These are phyloP conservation scores for Corynascus novoguineensis DNA, from an alignment of 495 filamentous ascomycete species.

Conservation along the genomic window DNA sequence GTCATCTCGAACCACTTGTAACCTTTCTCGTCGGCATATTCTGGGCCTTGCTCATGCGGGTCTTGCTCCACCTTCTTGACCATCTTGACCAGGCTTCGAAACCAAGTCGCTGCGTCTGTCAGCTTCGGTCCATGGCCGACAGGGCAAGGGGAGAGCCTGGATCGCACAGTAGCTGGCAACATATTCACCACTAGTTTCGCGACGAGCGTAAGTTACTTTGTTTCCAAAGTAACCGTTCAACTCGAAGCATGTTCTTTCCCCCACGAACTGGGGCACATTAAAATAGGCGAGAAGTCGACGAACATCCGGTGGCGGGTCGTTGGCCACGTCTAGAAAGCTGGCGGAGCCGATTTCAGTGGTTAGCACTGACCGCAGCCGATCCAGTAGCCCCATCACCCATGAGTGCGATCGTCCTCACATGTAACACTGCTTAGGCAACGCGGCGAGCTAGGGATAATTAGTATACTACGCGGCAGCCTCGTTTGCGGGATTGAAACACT, in stretches of 20 bases:
- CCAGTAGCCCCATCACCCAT: neutral
- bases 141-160: neutral
- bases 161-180: slow-evolving; percentile 15
- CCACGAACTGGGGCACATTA: slow-evolving; percentile 23
- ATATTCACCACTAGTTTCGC: neutral
- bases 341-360: neutral
- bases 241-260: slow-evolving; percentile 23
- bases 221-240: slow-evolving; percentile 24
- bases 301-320: slow-evolving; percentile 12
- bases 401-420: slow-evolving; percentile 8
- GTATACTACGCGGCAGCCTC: neutral
- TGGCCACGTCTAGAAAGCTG: slow-evolving; percentile 16
- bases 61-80: slow-evolving; percentile 12
- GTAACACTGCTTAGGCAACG: slow-evolving; percentile 20
- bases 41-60: slow-evolving; percentile 11
- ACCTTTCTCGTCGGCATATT: slow-evolving; percentile 14
- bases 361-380: neutral
- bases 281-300: slow-evolving; percentile 19
- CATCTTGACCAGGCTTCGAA: slow-evolving; percentile 21
- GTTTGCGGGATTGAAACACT: neutral
- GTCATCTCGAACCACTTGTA: slow-evolving; percentile 26
- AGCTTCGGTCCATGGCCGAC: neutral
- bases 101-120: slow-evolving; percentile 21
- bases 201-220: slow-evolving; percentile 11
- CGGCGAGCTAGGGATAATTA: slow-evolving; percentile 3